Evolutionary conservation across 2,329 filamentous ascomycete genomes (phyloP).

Genomic region (Trichoderma atrobrunneum): DNA sequence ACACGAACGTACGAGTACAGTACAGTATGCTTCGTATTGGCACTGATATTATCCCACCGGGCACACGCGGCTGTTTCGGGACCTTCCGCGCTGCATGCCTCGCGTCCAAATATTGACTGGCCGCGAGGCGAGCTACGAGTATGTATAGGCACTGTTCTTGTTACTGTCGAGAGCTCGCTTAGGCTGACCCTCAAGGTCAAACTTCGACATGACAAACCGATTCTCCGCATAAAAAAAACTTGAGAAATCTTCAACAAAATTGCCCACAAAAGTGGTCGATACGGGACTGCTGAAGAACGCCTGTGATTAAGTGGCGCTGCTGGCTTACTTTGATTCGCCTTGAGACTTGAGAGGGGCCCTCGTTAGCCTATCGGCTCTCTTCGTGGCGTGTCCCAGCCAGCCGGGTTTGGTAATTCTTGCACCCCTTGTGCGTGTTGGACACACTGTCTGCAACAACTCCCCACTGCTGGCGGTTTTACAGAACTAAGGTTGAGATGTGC

Average conservation of each 20-base stretch:
- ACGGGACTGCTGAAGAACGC: not conserved
- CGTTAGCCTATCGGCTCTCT: not conserved
- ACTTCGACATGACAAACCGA: not conserved
- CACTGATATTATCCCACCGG: not conserved
- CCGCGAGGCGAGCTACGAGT: not conserved
- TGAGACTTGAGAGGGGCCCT: not conserved
- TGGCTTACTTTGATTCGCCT: not conserved
- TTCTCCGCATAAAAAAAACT: not conserved
- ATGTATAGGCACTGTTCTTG: not conserved
- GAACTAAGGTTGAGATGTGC: not conserved
- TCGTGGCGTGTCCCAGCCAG: constrained; percentile 1
- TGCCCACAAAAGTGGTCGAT: not conserved
- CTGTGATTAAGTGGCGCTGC: constrained; percentile 11
- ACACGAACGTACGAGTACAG: not conserved
- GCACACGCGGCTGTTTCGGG: not conserved
- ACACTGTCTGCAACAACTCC: not conserved
- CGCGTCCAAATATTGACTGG: not conserved
- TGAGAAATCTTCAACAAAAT: not conserved
- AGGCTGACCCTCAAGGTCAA: not conserved
- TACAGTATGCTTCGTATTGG: not conserved
- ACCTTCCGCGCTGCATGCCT: not conserved
- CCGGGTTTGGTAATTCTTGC: constrained; percentile 4
- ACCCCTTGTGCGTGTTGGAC: not conserved
- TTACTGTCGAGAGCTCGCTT: not conserved
- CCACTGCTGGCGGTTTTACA: not conserved